Conservation (phyloP, 2,329 filamentous ascomycete species). For the Pseudocercospora crystallina region DNA sequence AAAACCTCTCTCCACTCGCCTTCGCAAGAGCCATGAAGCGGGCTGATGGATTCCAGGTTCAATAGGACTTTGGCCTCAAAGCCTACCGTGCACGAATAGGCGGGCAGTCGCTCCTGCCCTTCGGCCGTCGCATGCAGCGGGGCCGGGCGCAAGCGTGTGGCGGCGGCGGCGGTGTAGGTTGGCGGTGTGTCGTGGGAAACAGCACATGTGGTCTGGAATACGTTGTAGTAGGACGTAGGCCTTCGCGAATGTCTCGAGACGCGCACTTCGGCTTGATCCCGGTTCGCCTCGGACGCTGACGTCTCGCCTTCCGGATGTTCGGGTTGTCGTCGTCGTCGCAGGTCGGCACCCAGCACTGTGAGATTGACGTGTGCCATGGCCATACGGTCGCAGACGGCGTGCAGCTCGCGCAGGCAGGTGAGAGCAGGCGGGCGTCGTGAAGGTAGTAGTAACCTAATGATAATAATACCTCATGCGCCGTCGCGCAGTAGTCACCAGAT, state of each 20-base stretch:
- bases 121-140: constrained; percentile 14
- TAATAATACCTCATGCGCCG: no score
- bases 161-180: constrained; percentile 30
- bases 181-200: constrained; percentile 33
- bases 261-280: constrained; percentile 7
- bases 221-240: constrained; percentile 36
- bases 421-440: no score
- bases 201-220: constrained; percentile 35
- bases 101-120: constrained; percentile 31
- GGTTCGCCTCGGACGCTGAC: background rate
- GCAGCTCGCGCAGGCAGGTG: background rate
- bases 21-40: constrained; percentile 29
- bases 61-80: constrained; percentile 34
- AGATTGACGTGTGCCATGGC: background rate
- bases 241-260: constrained; percentile 18
- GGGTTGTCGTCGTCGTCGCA: background rate
- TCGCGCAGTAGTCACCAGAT: no score
- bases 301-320: background rate
- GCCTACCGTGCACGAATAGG: constrained; percentile 35
- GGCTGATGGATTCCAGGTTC: constrained; percentile 35
- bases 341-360: constrained; percentile 2
- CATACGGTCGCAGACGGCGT: background rate
- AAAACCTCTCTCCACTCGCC: constrained; percentile 49
- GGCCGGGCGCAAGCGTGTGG: constrained; percentile 14
- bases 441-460: no score